Conservation (phyloP, 805 yeast genomes). For the Ogataea kodamae region DNA sequence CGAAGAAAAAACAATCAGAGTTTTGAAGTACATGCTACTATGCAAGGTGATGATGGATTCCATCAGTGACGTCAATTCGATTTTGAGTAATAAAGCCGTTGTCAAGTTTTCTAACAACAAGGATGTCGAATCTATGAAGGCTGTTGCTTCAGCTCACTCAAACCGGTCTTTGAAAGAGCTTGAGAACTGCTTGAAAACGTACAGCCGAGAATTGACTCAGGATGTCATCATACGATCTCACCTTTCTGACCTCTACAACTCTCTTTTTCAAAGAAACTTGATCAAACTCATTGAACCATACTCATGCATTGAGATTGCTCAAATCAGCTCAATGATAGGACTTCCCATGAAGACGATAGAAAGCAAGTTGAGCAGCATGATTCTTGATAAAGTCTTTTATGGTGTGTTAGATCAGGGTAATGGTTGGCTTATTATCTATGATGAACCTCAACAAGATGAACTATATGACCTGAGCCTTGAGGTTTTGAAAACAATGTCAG, state of each 20-base stretch:
- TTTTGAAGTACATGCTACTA: slow-evolving; percentile 86
- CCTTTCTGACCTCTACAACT: slow-evolving; percentile 88
- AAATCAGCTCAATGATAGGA: slow-evolving; percentile 83
- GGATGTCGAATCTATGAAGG: slow-evolving; percentile 93
- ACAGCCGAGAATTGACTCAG: slow-evolving; percentile 69
- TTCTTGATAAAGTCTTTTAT: slow-evolving; percentile 87
- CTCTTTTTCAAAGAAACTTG: slow-evolving; percentile 86
- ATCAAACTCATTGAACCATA: slow-evolving; percentile 95
- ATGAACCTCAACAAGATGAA: slow-evolving; percentile 82
- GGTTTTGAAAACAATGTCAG: slow-evolving; percentile 80
- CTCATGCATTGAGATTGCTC: slow-evolving; percentile 90
- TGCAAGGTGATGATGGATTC: slow-evolving; percentile 90
- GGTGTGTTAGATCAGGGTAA: slow-evolving; percentile 98
- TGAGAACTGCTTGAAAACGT: slow-evolving; percentile 73
- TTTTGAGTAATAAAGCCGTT: slow-evolving; percentile 64
- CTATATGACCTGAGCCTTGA: slow-evolving; percentile 86
- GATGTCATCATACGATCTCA: slow-evolving; percentile 90
- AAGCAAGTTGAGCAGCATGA: slow-evolving; percentile 94
- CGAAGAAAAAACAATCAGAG: slow-evolving; percentile 44
- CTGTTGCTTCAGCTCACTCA: slow-evolving; percentile 84
- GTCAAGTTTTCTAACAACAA: slow-evolving; percentile 50
- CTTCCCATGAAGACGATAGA: slow-evolving; percentile 85
- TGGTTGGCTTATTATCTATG: slow-evolving; percentile 93
- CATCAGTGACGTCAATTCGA: slow-evolving; percentile 78
- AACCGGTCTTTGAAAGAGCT: slow-evolving; percentile 89